These are phyloP conservation scores for Thinopyrum elongatum DNA, from an alignment of 176 grass and related monocot species.

Conservation along the genomic window DNA sequence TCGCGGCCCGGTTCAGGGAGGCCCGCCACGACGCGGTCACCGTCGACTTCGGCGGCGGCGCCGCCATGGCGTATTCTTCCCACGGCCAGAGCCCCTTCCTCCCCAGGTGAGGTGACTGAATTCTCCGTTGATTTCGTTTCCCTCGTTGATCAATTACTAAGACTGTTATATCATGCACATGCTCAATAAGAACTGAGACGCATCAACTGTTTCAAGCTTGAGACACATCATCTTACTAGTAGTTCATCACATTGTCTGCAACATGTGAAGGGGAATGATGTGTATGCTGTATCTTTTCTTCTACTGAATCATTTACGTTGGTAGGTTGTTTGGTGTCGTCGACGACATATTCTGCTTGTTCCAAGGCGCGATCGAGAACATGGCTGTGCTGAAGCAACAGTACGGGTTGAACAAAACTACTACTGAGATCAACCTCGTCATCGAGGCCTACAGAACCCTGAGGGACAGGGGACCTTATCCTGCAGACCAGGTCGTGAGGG, in stretches of 20 bases:
- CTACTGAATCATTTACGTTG: neutral
- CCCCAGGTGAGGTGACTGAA: constrained; percentile 42
- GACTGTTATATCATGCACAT: too few species aligned
- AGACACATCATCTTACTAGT: too few species aligned
- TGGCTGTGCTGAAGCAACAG: constrained; percentile 66
- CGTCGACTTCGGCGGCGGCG: constrained; percentile 39
- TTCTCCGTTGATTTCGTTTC: neutral
- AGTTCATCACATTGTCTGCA: too few species aligned
- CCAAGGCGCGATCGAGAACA: constrained; percentile 58
- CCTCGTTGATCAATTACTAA: too few species aligned
- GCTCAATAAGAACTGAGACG: too few species aligned
- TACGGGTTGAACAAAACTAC: constrained; percentile 69
- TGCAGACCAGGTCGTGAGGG: constrained; percentile 67
- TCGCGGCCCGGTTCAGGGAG: constrained; percentile 40
- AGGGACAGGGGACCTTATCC: constrained; percentile 92
- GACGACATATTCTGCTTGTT: constrained; percentile 78
- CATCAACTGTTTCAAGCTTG: too few species aligned
- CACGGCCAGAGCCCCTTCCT: constrained; percentile 63
- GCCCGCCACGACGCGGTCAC: constrained; percentile 48
- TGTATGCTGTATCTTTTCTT: neutral
- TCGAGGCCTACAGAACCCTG: constrained; percentile 76
- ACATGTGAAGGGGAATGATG: too few species aligned
- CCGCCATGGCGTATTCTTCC: constrained; percentile 42
- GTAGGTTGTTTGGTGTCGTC: constrained; percentile 58
- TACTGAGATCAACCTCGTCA: constrained; percentile 70